These are phyloP conservation scores for Buxus sempervirens DNA, from an alignment of 164 flowering plant species.

Conservation along the genomic window DNA sequence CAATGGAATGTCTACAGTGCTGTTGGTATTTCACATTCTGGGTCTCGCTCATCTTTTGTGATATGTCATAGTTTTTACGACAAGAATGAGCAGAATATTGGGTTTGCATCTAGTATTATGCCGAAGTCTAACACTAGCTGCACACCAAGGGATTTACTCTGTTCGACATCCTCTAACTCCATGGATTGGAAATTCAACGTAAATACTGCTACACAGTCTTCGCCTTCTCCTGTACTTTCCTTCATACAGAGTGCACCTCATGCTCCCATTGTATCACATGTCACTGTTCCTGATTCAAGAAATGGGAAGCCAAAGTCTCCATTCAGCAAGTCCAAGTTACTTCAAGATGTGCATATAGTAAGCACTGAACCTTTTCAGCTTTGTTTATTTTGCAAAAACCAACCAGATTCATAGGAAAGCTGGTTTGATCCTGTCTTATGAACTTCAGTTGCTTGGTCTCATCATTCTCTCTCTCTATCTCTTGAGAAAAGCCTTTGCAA, in stretches of 20 bases:
- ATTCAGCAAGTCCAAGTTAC: conserved; percentile 14
- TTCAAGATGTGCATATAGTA: conserved; percentile 67
- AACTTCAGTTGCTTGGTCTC: too few species aligned
- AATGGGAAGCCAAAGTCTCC: conserved; percentile 14
- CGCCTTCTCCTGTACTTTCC: conserved; percentile 52
- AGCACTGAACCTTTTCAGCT: conserved; percentile 20
- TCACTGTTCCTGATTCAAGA: conserved; percentile 28
- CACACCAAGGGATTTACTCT: conserved; percentile 11
- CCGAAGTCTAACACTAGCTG: conserved; percentile 14
- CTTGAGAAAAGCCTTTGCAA: too few species aligned
- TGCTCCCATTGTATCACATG: conserved; percentile 33
- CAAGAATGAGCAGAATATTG: conserved; percentile 20
- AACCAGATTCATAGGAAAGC: too few species aligned
- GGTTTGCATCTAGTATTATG: conserved; percentile 13
- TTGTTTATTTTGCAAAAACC: background rate
- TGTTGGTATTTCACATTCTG: too few species aligned
- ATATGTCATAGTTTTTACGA: conserved; percentile 6
- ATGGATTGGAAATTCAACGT: conserved; percentile 14
- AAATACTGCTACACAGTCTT: conserved; percentile 42
- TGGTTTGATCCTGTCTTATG: too few species aligned
- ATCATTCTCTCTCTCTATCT: too few species aligned
- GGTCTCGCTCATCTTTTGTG: background rate
- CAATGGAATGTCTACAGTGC: too few species aligned
- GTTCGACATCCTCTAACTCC: conserved; percentile 10
- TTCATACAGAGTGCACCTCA: conserved; percentile 38